Evolutionary conservation across 106 monocot genomes (phyloP), one percentile per base, ranked within the genome.

Genomic region (Dendrobium officinale): DNA sequence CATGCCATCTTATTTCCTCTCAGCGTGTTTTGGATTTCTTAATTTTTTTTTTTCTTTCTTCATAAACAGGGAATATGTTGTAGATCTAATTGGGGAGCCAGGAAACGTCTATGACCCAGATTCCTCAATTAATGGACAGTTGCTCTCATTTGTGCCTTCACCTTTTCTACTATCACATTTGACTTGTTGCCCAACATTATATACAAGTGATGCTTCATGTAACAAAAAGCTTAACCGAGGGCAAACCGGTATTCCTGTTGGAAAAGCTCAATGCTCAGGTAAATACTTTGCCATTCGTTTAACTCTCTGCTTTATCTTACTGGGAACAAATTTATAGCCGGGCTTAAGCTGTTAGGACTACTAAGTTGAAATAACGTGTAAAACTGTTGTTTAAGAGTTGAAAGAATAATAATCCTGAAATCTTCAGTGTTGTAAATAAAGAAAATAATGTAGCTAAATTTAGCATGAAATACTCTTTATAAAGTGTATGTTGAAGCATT

Each of bases 101-200:
- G 92, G 92, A 67, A 84, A 66, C 48, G 59, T 91, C 37, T 55
- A 82, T 76, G 33, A 73, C 72, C 90, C 91, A 37, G 88, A 93
- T 87, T 93, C 91, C 66, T 89, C 91, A 22, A 93, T 93, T 75
- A 93, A 93, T 67, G 85, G 91, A 4, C 78, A 86, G 16, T 88
- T 87, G 55, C 87, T 91, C 47, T 89, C 89, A 37, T 84, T 84
- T 42, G 75, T 93, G n/a, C 89, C 91, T 72, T 91, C 93, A 29
- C 93, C 93, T 67, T 93, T 93, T 77, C 88, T 89, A 81, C 64
- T 79, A 58, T 77, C 85, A 67, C 77, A 84, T 80, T 49, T 87
- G 45, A 61, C 77, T 31, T 75, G 82, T 75, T 79, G 64, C 54
- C 77, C 82, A 77, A 86, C 74, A 49, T 77, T 72, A 42, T 72